These are phyloP conservation scores for Ascochyta clinopodiicola DNA, from an alignment of 2,329 filamentous ascomycete species.

Conservation along the genomic window DNA sequence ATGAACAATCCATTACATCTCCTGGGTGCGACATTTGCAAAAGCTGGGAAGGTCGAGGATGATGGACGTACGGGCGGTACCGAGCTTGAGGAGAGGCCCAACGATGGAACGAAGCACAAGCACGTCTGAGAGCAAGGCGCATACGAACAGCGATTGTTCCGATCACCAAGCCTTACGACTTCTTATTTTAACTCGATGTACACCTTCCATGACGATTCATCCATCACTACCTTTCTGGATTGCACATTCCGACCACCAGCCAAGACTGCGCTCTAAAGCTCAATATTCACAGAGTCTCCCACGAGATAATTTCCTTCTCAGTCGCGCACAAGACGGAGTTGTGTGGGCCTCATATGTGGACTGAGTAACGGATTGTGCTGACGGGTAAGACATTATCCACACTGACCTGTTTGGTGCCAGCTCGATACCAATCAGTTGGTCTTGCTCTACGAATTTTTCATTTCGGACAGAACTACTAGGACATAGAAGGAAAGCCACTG, in stretches of 20 bases:
- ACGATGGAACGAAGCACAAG: slow-evolving; percentile 11
- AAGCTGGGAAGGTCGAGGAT: slow-evolving; percentile 22
- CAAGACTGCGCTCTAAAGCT: neutral
- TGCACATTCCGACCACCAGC: neutral
- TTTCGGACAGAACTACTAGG: neutral
- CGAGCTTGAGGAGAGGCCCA: slow-evolving; percentile 1
- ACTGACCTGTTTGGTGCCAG: neutral
- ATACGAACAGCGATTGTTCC: neutral
- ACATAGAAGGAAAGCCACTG: neutral
- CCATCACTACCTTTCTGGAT: neutral
- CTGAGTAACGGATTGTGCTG: neutral
- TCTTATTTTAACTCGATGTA: neutral
- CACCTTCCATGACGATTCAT: neutral
- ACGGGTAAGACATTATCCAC: neutral
- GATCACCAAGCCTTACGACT: neutral
- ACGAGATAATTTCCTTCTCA: neutral
- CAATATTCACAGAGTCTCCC: neutral
- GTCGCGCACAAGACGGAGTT: neutral
- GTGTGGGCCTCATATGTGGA: neutral
- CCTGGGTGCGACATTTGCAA: slow-evolving; percentile 24
- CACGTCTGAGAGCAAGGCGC: neutral
- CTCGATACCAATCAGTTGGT: neutral
- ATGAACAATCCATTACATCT: slow-evolving; percentile 30
- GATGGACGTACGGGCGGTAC: neutral
- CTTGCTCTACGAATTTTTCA: neutral